Evolutionary conservation across 768 basidiomycete species (phyloP).

Genomic region (Boletus rufocinnamomeus): DNA sequence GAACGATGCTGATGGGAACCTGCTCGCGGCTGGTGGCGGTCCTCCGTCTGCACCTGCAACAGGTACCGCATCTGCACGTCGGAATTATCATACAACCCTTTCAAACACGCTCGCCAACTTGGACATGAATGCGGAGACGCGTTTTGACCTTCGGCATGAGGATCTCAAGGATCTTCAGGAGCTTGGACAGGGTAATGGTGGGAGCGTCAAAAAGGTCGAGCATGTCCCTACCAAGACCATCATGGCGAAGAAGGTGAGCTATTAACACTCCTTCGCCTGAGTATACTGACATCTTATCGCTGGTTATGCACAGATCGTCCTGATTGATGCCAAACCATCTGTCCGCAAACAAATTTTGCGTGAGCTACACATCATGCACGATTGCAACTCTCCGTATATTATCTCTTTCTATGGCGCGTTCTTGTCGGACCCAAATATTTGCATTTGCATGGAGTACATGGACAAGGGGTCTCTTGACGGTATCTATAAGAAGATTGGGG

Average conservation of each 20-base stretch:
- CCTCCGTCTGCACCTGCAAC: constrained; percentile 56
- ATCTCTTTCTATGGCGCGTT: constrained; percentile 98
- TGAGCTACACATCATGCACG: constrained; percentile 98
- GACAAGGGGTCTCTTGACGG: constrained; percentile 93
- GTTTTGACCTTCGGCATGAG: constrained; percentile 82
- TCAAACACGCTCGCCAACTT: constrained; percentile 84
- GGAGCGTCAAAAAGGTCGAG: constrained; percentile 95
- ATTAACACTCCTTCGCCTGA: not conserved
- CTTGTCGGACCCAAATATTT: constrained; percentile 95
- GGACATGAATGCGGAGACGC: constrained; percentile 83
- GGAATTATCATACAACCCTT: constrained; percentile 77
- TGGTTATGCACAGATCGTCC: constrained; percentile 66
- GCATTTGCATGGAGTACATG: constrained; percentile 98
- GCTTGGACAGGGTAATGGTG: constrained; percentile 94
- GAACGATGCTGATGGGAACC: constrained; percentile 39
- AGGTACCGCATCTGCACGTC: constrained; percentile 51
- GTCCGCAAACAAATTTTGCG: constrained; percentile 97
- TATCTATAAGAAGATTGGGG: constrained; percentile 94
- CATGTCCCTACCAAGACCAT: constrained; percentile 87
- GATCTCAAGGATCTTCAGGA: constrained; percentile 90
- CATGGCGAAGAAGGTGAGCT: constrained; percentile 96
- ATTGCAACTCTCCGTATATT: constrained; percentile 91
- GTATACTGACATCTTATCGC: not conserved
- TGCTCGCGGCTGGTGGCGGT: constrained; percentile 49
- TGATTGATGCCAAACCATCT: constrained; percentile 94